phyloP scores from a whole-genome alignment of 352 stramenopile species.

The Poterioochromonas sp. region DNA sequence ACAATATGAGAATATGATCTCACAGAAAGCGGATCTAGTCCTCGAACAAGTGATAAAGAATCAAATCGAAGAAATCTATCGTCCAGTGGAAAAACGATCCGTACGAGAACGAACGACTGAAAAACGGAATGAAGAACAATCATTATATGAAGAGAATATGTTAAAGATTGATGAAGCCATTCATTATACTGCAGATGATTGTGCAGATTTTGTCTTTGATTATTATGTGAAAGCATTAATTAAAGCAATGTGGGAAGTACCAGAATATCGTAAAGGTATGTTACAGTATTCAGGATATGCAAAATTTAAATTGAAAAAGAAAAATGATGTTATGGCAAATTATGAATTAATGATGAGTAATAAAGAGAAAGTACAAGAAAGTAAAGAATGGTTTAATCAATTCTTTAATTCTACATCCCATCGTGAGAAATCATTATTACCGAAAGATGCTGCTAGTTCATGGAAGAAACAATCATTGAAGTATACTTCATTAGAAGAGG shows the following conservation, averaged over 20 bases:
- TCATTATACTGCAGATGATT: neutral
- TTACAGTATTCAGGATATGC: slow-evolving; percentile 3
- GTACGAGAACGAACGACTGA: neutral
- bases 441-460: neutral
- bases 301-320: slow-evolving; percentile 44
- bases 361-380: neutral
- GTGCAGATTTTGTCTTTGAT: neutral
- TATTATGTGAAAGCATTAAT: neutral
- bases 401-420: neutral
- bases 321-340: neutral
- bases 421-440: neutral
- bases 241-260: neutral
- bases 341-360: neutral
- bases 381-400: neutral
- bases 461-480: neutral
- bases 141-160: neutral
- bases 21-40: neutral
- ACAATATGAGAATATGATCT: neutral
- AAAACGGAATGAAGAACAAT: slow-evolving; percentile 9
- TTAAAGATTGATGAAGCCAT: slow-evolving; percentile 2
- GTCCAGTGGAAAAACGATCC: neutral
- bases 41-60: neutral
- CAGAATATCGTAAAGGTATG: slow-evolving; percentile 6
- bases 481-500: neutral
- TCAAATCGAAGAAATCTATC: neutral